Conservation (phyloP, 345 rosid species). For the Raphanus sativus region DNA sequence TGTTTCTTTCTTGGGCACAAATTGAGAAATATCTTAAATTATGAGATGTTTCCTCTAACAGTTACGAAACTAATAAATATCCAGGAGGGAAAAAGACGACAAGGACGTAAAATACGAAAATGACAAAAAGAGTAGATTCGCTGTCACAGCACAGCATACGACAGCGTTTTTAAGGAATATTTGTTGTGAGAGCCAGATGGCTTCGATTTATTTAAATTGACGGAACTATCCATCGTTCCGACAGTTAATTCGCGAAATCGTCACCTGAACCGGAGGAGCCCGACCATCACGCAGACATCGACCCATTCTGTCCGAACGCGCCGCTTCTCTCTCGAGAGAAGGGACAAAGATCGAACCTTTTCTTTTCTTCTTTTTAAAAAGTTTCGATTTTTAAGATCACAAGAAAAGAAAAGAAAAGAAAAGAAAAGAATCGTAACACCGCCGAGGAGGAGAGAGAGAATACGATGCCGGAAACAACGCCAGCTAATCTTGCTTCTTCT, state of each 20-base stretch:
- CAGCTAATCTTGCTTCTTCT: background rate
- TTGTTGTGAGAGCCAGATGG: conserved; percentile 38
- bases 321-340: background rate
- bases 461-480: background rate
- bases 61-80: background rate
- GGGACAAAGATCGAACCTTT: background rate
- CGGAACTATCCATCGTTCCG: background rate
- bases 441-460: background rate
- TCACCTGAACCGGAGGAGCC: background rate
- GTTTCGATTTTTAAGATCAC: background rate
- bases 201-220: conserved; percentile 7
- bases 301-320: background rate
- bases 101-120: conserved; percentile 26
- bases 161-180: conserved; percentile 26
- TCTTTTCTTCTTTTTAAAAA: background rate
- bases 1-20: background rate
- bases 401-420: background rate
- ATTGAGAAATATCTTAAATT: background rate
- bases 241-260: background rate
- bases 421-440: background rate
- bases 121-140: conserved; percentile 27
- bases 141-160: conserved; percentile 27
- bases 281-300: background rate
- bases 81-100: background rate
- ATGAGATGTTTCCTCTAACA: no score